Conservation (phyloP, 1,284 basidiomycete genomes). For the Apiotrichum porosum region DNA sequence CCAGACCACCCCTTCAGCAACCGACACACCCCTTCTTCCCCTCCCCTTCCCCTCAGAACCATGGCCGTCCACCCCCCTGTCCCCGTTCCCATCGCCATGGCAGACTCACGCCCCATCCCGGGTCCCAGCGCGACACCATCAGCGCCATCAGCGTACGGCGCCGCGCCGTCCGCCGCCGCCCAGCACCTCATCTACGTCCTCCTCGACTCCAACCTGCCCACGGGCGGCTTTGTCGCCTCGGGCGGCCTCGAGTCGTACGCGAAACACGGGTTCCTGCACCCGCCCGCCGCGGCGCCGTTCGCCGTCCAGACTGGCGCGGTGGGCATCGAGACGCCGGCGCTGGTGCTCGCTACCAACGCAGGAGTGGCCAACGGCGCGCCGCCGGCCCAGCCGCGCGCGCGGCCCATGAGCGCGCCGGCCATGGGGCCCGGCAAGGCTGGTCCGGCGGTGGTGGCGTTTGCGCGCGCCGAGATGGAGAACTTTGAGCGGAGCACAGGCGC, state of each 20-base stretch:
- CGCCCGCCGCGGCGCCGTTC: not conserved
- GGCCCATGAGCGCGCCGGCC: slow-evolving; percentile 2
- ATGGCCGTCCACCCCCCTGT: not conserved
- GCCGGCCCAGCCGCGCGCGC: not conserved
- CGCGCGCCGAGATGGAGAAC: slow-evolving; percentile 49
- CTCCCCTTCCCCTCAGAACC: no score
- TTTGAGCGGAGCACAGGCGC: slow-evolving; percentile 71
- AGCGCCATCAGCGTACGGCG: not conserved
- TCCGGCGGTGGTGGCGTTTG: slow-evolving; percentile 34
- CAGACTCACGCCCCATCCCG: no score
- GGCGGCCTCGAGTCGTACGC: slow-evolving; percentile 85
- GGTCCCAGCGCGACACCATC: no score
- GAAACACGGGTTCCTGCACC: slow-evolving; percentile 70
- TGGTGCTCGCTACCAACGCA: not conserved
- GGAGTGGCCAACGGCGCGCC: not conserved
- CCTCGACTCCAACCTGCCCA: slow-evolving; percentile 90
- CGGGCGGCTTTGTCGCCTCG: slow-evolving; percentile 96
- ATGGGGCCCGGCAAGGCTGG: slow-evolving; percentile 7
- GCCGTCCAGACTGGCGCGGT: not conserved
- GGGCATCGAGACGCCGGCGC: not conserved
- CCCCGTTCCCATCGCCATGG: not conserved
- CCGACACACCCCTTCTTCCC: no score
- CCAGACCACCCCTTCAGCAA: no score
- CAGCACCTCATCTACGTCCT: slow-evolving; percentile 54
- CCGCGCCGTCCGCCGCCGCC: not conserved